Conservation (phyloP, 2,329 filamentous ascomycete genomes). For the Elsinoe arachidis region DNA sequence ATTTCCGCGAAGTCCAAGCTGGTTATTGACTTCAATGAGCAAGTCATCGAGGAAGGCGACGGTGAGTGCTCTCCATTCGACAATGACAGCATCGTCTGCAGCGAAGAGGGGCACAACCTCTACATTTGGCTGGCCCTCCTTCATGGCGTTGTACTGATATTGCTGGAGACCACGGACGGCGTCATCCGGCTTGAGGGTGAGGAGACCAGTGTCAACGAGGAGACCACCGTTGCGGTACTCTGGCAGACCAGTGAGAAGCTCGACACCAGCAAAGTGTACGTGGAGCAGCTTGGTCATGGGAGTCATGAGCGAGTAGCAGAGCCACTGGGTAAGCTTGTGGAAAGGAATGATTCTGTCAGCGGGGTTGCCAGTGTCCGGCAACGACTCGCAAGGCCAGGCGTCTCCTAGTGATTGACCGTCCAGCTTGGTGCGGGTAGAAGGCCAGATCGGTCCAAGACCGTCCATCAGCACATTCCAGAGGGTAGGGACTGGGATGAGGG, state of each 20-base stretch:
- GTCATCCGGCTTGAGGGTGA: conserved; percentile 66
- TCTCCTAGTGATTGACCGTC: conserved; percentile 84
- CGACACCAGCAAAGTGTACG: conserved; percentile 70
- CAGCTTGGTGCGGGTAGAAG: conserved; percentile 72
- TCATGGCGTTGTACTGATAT: conserved; percentile 61
- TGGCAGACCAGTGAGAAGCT: conserved; percentile 79
- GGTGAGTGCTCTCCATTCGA: conserved; percentile 70
- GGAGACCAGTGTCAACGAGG: conserved; percentile 73
- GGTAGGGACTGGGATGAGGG: conserved; percentile 77
- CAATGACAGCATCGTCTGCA: conserved; percentile 66
- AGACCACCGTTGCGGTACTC: conserved; percentile 90
- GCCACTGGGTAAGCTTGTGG: conserved; percentile 92
- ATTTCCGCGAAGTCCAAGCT: conserved; percentile 58
- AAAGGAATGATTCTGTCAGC: conserved; percentile 84
- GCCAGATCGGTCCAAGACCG: conserved; percentile 81
- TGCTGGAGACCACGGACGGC: conserved; percentile 60
- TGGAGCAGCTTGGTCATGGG: conserved; percentile 76
- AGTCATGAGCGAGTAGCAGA: conserved; percentile 87
- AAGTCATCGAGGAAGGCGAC: conserved; percentile 67
- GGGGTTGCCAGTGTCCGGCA: conserved; percentile 65
- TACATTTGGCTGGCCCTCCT: conserved; percentile 61
- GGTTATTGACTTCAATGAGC: conserved; percentile 57
- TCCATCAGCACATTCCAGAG: conserved; percentile 89
- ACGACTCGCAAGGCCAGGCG: conserved; percentile 80
- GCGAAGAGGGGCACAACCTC: conserved; percentile 67